These are phyloP conservation scores for Paramecium primaurelia DNA, from an alignment of 73 alveolate species.

Conservation along the genomic window DNA sequence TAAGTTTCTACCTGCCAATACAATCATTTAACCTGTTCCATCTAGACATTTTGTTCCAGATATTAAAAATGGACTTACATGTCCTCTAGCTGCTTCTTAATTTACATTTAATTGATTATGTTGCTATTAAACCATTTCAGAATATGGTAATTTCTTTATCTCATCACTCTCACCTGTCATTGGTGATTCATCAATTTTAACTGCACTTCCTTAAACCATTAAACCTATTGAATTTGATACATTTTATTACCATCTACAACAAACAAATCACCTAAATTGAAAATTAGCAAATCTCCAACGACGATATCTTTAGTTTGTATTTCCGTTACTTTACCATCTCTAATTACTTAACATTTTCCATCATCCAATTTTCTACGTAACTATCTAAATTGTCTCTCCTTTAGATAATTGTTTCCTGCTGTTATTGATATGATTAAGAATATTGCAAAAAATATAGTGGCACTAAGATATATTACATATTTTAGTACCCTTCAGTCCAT, in stretches of 20 bases:
- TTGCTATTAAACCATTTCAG: not conserved
- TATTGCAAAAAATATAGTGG: conserved; percentile 88
- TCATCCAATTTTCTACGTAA: conserved; percentile 77
- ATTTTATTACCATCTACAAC: conserved; percentile 88
- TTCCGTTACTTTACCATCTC: conserved; percentile 75
- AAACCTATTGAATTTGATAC: conserved; percentile 55
- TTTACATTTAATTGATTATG: conserved; percentile 42
- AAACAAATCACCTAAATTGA: conserved; percentile 85
- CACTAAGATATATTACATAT: conserved; percentile 69
- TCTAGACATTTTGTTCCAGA: conserved; percentile 82
- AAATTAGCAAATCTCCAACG: conserved; percentile 86
- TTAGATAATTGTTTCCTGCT: conserved; percentile 86
- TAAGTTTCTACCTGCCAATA: conserved; percentile 62
- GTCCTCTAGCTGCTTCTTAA: conserved; percentile 60
- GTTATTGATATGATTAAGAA: conserved; percentile 87
- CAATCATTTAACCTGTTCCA: conserved; percentile 84
- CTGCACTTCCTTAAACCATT: conserved; percentile 65
- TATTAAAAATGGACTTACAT: conserved; percentile 69
- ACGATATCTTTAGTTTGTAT: conserved; percentile 73
- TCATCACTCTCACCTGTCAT: conserved; percentile 93
- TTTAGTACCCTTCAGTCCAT: conserved; percentile 94
- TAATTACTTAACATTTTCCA: conserved; percentile 69
- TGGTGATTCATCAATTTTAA: conserved; percentile 85
- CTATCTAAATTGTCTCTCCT: conserved; percentile 81
- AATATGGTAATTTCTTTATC: conserved; percentile 70